Base-by-base conservation (phyloP, 768 basidiomycete species). In the Russula ochroleuca region DNA sequence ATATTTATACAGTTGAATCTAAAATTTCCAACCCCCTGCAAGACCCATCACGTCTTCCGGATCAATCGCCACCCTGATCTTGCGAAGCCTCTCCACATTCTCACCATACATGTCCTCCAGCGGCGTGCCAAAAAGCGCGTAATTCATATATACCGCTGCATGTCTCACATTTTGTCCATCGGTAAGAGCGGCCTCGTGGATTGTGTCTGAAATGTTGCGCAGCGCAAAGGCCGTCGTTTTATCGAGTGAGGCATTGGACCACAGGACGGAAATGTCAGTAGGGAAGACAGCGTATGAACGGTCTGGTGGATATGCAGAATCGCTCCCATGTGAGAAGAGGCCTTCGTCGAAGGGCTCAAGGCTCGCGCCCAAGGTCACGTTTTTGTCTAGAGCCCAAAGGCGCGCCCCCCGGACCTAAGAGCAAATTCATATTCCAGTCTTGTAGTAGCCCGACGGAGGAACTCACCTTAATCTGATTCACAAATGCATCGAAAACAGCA, bases 141-240 rank as follows among this genome's bases (percentile, higher is more conserved):
- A 61, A 17, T 54, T 48, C 52, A 28, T 14, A 25, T 43, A 47
- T 33, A 54, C 33, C 8, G 45, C 35, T 1, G 13, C 60, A 9
- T 54, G 56, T 10, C 55, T 52, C 35, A 64, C 52, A 33, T 64
- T 49, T 40, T 70, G 69, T 17, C 67, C 69, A 35, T 70, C 69
- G n/a, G 66, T 66, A 41, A 59, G 43, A 13, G 25, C 28, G 2
- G n/a, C 41, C 5, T 31, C 28, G 19, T 47, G 43, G 13, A 33
- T 8, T 8, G 38, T 10, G 55, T 56, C 25, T 5, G 33, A 31
- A 10, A n/a, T 25, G 1, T 45, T 60, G 19, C 71, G 70, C n/a
- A 77, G 71, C 10, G 81, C 78, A 25, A 74, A 48, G 21, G 78
- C 71, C 54, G 84, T 76, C 37, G 69, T 63, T 10, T 70, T 70